phyloP scores from a whole-genome alignment of 75 land plant genomes.

The Picea glauca region DNA sequence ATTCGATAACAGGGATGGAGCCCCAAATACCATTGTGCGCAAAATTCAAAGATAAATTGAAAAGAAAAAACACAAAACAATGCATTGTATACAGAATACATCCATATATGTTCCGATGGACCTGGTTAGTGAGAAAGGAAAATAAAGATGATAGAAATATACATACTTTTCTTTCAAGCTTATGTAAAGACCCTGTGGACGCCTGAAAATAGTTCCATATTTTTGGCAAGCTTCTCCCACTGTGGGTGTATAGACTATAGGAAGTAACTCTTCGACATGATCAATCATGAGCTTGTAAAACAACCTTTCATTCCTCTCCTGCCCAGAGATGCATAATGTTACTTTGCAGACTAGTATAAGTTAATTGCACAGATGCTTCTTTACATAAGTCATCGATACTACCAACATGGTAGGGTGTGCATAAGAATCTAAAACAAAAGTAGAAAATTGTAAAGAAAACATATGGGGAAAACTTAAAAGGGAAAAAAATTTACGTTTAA shows the following conservation, averaged over 20 bases:
- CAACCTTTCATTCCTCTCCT: constrained; percentile 45
- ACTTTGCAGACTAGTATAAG: not conserved
- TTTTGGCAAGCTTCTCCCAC: constrained; percentile 58
- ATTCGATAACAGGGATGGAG: too few species aligned
- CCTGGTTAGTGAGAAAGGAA: not conserved
- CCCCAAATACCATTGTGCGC: not conserved
- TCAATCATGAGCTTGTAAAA: constrained; percentile 51
- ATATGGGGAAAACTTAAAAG: not conserved
- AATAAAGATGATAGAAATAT: not conserved
- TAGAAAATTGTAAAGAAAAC: not conserved
- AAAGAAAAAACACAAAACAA: not conserved
- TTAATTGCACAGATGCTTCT: not conserved
- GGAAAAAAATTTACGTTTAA: not conserved
- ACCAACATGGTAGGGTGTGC: not conserved
- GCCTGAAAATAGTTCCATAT: constrained; percentile 45
- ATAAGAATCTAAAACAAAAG: not conserved
- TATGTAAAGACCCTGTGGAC: constrained; percentile 49
- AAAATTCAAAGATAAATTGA: not conserved
- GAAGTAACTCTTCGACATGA: constrained; percentile 52
- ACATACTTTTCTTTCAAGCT: constrained; percentile 31
- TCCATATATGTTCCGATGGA: not conserved
- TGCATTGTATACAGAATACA: not conserved
- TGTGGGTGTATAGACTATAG: constrained; percentile 48
- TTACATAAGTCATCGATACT: not conserved
- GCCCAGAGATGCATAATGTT: constrained; percentile 4